Base-by-base conservation (phyloP, 148 eudicot species). In the Rhododendron griersonianum region DNA sequence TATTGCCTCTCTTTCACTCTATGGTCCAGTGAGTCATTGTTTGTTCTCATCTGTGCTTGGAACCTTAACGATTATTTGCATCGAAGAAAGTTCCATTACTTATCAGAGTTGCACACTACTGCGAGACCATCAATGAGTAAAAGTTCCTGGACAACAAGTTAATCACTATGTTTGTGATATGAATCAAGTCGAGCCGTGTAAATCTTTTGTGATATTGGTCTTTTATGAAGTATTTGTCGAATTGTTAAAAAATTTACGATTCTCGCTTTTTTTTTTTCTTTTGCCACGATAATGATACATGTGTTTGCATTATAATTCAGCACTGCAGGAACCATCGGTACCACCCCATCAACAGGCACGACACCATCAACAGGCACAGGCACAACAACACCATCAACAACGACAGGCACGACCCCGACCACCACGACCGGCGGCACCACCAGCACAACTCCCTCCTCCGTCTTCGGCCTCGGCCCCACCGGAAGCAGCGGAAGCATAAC, bases 391-490 rank as follows among this genome's bases (percentile, higher is more conserved):
- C 87, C 35, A 8, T 2, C 65, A 59, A 63, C 81, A 69, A 82
- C 87, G 0, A 74, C 84, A 71, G 50, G 87, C 19, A 73, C 82
- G 37, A 74, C 86, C 4, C 19, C 78, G 5, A 84, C 89, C 63
- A 77, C 86, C 25, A 14, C 61, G 1, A 48, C 89, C 14, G 35
- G 74, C 37, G 15, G 33, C 33, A 67, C 80, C 80, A 15, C 79
- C 10, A 50, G 80, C 19, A 61, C 78, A 11, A 78, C 55, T 44
- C 28, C 61, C 16, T 2, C 85, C 28, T 9, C 85, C 21, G 21
- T 73, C 5, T 84, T 74, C 11, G 84, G 89, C 1, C 4, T 87
- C 13, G 91, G 80, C 4, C 92, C 92, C 44, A 45, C 55, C 44
- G 45, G 48, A 0, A 83, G 78, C 7, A 83, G 78, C 7, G 77